These are phyloP conservation scores for Ceratocystis diversiconidia DNA, from an alignment of 2,329 filamentous ascomycete species.

Conservation along the genomic window DNA sequence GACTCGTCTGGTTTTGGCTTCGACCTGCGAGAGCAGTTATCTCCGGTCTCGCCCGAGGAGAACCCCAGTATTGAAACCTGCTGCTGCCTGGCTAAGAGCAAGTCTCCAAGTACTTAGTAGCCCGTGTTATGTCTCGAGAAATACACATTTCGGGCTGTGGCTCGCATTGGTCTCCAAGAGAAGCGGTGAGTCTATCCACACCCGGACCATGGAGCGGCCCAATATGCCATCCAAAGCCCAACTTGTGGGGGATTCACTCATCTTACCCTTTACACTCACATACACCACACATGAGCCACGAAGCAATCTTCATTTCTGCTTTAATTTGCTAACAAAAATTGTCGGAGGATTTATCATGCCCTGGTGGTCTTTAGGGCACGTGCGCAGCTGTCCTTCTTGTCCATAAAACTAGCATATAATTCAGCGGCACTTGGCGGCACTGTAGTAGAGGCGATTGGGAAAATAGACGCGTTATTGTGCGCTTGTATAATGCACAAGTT, in stretches of 20 bases:
- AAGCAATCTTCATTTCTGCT: not conserved
- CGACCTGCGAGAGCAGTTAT: too few relatives aligned
- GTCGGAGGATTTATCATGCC: constrained; percentile 6
- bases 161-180: not conserved
- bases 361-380: not conserved
- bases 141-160: too few relatives aligned
- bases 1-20: too few relatives aligned
- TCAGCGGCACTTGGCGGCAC: constrained; percentile 7
- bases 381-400: not conserved
- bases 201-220: not conserved
- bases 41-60: too few relatives aligned
- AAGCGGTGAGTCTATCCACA: not conserved
- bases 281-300: not conserved
- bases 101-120: too few relatives aligned
- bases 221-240: not conserved
- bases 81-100: too few relatives aligned
- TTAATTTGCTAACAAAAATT: not conserved
- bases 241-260: not conserved
- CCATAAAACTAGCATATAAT: constrained; percentile 1
- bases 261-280: not conserved
- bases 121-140: too few relatives aligned
- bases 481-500: not conserved
- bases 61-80: too few relatives aligned
- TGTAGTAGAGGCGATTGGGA: not conserved
- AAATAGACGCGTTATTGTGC: constrained; percentile 1